Evolutionary conservation across 768 basidiomycete species (phyloP), one percentile per base, ranked within the genome.

Genomic region (Boletus vinaceobasis): DNA sequence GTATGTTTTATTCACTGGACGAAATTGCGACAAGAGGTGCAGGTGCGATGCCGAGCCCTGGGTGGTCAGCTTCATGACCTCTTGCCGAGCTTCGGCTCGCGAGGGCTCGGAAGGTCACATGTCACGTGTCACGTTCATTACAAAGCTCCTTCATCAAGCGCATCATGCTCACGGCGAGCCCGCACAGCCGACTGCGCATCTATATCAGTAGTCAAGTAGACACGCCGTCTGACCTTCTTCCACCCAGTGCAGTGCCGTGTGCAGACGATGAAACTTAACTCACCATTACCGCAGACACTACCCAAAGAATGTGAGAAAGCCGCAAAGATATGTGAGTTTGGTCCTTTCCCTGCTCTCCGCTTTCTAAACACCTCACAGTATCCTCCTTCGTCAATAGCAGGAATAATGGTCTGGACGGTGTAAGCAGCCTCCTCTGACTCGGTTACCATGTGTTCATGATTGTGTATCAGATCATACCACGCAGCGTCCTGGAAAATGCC

Each of bases 271-370:
- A 81, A 82, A 58, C 61, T 81, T 32, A 78, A 73, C 52, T 77
- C 76, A 1, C 79, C 80, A 23, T 65, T 81, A 45, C 80, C 80
- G 27, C 78, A 84, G 56, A 55, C 68, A 4, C 75, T 96, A 36
- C 82, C 84, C 13, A 93, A 90, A 52, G 93, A 97, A 74, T 93
- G 91, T 64, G 71, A 75, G 45, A 97, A 96, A 70, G 93, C 93
- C 26, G 84, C 90, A 9, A 91, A 86, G 65, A 97, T 94, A 55
- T 86, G 92, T 90, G 58, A 50, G 87, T 63, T 49, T 38, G 17
- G 8, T 52, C 38, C 33, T 39, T 39, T 49, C 19, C 19, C 35
- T 29, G 7, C 21, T 36, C 13, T 32, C 7, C 4, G 21, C 52
- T 31, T 40, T 19, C 50, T 62, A 40, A 51, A 35, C 44, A 42